These are phyloP conservation scores for Amanita rubescens DNA, from an alignment of 768 basidiomycete species.

Conservation along the genomic window DNA sequence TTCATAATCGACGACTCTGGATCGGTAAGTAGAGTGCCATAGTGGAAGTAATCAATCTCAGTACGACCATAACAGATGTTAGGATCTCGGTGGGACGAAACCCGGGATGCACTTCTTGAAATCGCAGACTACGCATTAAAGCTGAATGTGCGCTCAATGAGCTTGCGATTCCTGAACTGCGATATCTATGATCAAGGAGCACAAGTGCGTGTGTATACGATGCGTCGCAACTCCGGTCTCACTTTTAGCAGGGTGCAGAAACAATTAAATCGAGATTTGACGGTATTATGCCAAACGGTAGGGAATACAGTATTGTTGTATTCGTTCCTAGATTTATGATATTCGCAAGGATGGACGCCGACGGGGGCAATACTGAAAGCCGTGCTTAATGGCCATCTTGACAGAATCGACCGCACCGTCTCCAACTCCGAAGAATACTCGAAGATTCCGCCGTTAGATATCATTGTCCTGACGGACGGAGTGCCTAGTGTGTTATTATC, in stretches of 20 bases:
- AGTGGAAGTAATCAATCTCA: background rate
- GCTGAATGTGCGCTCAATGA: slow-evolving; percentile 17
- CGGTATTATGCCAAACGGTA: slow-evolving; percentile 13
- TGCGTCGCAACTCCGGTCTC: background rate
- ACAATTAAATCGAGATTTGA: slow-evolving; percentile 16
- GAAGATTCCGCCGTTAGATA: slow-evolving; percentile 22
- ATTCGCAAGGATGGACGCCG: slow-evolving; percentile 19
- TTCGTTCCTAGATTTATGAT: background rate
- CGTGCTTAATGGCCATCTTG: slow-evolving; percentile 18
- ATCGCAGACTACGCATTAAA: slow-evolving; percentile 24
- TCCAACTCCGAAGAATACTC: slow-evolving; percentile 10
- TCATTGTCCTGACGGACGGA: slow-evolving; percentile 28
- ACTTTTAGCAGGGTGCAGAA: slow-evolving; percentile 12
- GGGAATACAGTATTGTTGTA: background rate
- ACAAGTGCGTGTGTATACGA: background rate
- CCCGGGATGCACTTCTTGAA: slow-evolving; percentile 19
- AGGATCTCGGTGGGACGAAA: slow-evolving; percentile 18
- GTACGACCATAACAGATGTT: slow-evolving; percentile 12
- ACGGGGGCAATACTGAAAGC: slow-evolving; percentile 20
- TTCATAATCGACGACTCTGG: slow-evolving; percentile 25
- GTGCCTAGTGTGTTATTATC: slow-evolving; percentile 17
- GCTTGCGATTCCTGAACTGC: slow-evolving; percentile 21
- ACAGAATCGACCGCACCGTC: slow-evolving; percentile 10
- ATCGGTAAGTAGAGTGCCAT: slow-evolving; percentile 13
- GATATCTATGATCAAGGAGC: background rate